Percentiles rank a stretch among this genome's conserved stretches.
These are phyloP conservation scores for Rubroshorea leprosula DNA, from an alignment of 345 rosid genomes.

Conservation along the genomic window DNA sequence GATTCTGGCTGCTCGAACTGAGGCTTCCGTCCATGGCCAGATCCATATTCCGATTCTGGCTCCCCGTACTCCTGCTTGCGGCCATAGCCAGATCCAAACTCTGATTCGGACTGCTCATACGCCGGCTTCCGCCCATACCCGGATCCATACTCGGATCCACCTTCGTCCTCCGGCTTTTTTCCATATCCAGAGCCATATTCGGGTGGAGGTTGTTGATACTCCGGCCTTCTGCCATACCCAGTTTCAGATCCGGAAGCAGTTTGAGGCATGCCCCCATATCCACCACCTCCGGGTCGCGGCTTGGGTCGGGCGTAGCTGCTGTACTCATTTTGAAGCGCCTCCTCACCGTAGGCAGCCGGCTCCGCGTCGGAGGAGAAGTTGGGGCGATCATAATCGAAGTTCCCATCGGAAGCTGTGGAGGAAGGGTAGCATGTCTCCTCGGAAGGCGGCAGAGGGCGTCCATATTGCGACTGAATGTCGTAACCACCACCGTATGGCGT, in stretches of 20 bases:
- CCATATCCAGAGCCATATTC: conserved; percentile 29
- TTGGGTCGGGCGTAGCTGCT: conserved; percentile 76
- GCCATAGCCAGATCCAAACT: conserved; percentile 37
- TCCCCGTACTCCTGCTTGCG: conserved; percentile 17
- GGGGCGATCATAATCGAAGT: conserved; percentile 66
- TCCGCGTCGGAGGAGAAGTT: conserved; percentile 48
- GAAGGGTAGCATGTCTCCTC: conserved; percentile 62
- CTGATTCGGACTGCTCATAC: conserved; percentile 14
- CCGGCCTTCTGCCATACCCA: conserved; percentile 8
- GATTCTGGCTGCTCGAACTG: conserved; percentile 19
- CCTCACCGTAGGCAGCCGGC: conserved; percentile 69
- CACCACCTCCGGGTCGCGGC: conserved; percentile 51
- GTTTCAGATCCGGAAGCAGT: not conserved
- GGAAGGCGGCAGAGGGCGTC: conserved; percentile 70
- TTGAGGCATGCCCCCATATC: not conserved
- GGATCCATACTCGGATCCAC: conserved; percentile 24
- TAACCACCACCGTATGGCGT: conserved; percentile 94
- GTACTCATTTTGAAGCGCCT: conserved; percentile 65
- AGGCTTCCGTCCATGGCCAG: conserved; percentile 7
- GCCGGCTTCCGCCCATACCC: conserved; percentile 7
- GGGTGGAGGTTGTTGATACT: conserved; percentile 12
- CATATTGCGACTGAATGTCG: conserved; percentile 59
- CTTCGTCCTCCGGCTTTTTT: conserved; percentile 39
- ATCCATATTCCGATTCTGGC: conserved; percentile 24
- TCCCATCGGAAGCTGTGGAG: conserved; percentile 33